These are phyloP conservation scores for Xylariaceae sp. DNA, from an alignment of 2,329 filamentous ascomycete species.

Conservation along the genomic window DNA sequence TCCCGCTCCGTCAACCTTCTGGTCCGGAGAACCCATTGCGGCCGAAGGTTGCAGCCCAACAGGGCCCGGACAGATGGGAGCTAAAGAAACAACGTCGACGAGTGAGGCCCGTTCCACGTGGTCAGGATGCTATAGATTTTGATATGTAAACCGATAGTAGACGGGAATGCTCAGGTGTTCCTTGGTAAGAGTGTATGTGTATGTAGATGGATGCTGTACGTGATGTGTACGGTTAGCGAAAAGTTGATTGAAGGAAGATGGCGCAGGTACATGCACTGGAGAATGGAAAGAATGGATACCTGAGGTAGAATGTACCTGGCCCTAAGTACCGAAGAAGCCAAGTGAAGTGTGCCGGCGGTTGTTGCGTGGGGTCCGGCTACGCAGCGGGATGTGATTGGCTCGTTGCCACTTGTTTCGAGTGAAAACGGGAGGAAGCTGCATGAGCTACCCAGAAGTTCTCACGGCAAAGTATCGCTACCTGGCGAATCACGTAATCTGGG, in stretches of 20 bases:
- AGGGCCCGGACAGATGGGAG: constrained; percentile 26
- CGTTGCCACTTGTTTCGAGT: neutral
- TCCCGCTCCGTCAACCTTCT: constrained; percentile 20
- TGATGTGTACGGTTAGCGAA: constrained; percentile 3
- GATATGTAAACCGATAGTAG: neutral
- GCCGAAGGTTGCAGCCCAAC: constrained; percentile 30
- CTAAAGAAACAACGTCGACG: constrained; percentile 18
- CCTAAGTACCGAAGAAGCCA: neutral
- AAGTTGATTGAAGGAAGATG: constrained; percentile 20
- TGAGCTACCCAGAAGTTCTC: neutral
- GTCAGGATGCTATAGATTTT: neutral
- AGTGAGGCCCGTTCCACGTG: constrained; percentile 14
- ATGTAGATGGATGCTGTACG: constrained; percentile 6
- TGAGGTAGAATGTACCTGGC: neutral
- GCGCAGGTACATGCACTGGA: constrained; percentile 15
- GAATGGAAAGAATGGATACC: constrained; percentile 3
- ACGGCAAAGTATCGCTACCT: neutral
- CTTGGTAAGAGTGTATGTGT: neutral
- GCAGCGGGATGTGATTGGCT: constrained; percentile 31
- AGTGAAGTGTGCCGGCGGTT: constrained; percentile 25
- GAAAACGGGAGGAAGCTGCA: constrained; percentile 4
- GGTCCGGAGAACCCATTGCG: constrained; percentile 30
- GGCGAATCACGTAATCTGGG: neutral
- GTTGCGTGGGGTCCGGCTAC: constrained; percentile 29
- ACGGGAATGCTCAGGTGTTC: constrained; percentile 4